Evolutionary conservation across 2,329 filamentous ascomycete species (phyloP), one percentile per base, ranked within the genome.

Genomic region (Teratosphaeria gauchensis): DNA sequence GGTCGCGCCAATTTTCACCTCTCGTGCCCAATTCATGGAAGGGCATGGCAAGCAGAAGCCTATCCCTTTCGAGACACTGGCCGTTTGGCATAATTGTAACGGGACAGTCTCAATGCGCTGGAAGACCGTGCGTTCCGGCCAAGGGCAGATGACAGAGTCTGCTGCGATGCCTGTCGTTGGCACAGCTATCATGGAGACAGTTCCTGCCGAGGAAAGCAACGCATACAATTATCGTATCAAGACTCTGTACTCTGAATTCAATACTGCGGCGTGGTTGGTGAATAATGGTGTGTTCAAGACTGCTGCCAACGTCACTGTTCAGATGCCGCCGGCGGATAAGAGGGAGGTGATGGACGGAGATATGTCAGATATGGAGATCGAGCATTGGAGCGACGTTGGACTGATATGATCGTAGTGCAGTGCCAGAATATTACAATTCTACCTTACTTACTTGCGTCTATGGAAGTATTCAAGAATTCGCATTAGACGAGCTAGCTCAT

Each of bases 1-100:
- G 32, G 59, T 59, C 55, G 63, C 51, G 32, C 57, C 63, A 14
- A 66, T 61, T 54, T 68, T 68, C 59, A 24, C 35, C 51, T 55
- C 46, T 38, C 65, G 62, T 14, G 58, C 53, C 8, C 59, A 56
- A 1, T 68, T 68, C 57, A 58, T 65, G 56, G 62, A 61, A 31
- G 65, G 61, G 21, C 65, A 66, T 57, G 65, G 65, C 52, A 58
- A 59, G 7, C 65, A 67, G 59, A 62, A 64, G 6, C 35, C 60
- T 14, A 66, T 67, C 30, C 65, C 65, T n/a, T 68, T 68, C 56
- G 54, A 63, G 48, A 59, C 57, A 21, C 56, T 68, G 9, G 61
- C 67, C 35, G 33, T 62, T 35, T 68, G 65, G 63, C 61, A 68
- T 38, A 65, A 63, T 54, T 71, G 68, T 62, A 53, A 65, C 48